Conservation (phyloP, 768 basidiomycete genomes). For the Leccinum variicolor region DNA sequence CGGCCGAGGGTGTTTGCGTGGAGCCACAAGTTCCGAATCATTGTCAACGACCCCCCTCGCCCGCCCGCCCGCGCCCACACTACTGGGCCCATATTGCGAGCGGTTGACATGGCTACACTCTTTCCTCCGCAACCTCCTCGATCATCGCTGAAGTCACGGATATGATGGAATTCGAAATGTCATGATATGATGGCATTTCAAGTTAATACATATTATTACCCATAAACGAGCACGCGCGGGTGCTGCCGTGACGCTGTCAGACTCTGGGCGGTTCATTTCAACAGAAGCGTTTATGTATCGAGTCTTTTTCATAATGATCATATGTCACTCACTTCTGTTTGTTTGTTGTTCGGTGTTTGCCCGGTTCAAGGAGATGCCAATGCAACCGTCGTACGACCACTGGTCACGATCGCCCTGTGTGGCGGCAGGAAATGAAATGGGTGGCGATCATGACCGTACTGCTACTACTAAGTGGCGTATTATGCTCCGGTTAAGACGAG, state of each 20-base stretch:
- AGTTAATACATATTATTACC: neutral
- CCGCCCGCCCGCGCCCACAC: neutral
- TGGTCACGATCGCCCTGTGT: slow-evolving; percentile 7
- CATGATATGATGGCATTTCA: neutral
- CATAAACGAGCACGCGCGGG: neutral
- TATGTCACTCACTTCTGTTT: neutral
- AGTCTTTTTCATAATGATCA: no score
- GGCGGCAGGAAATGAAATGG: slow-evolving; percentile 13
- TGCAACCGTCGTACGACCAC: neutral
- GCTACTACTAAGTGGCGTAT: neutral
- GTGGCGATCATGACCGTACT: slow-evolving; percentile 21
- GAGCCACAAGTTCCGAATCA: neutral
- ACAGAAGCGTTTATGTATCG: neutral
- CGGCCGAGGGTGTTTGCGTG: neutral
- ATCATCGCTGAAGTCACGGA: neutral
- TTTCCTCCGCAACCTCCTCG: neutral
- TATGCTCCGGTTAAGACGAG: neutral
- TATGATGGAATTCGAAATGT: neutral
- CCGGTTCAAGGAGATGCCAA: neutral
- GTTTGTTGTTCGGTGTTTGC: neutral
- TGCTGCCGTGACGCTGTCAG: neutral
- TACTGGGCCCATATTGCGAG: neutral
- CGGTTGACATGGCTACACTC: neutral
- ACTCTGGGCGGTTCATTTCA: no score
- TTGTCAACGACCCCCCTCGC: neutral